Evolutionary conservation across 805 yeast genomes (phyloP), one percentile per base, ranked within the genome.

Genomic region (Candida ovalis): DNA sequence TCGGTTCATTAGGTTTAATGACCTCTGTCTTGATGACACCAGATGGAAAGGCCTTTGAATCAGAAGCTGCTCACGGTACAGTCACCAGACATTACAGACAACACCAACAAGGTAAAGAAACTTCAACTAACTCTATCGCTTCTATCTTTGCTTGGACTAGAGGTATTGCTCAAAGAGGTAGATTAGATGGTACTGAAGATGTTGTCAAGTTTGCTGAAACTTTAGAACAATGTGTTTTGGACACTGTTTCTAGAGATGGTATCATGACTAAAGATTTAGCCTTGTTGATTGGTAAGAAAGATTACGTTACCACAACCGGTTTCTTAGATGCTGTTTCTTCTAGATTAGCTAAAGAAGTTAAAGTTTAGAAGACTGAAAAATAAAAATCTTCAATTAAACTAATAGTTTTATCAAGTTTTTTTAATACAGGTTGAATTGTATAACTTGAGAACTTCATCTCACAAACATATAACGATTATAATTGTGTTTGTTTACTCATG

Each of bases 1-100:
- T 86, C 56, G 94, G 94, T 22, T 86, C 92, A 2, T 72, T 86
- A 54, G 94, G 94, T 46, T 75, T 86, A 55, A 86, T 86, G 94
- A 86, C 94, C 9, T 86, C 94, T 10, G 88, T 82, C 37, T 76
- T 86, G 55, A 82, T 86, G 72, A 83, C 92, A 17, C 91, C 92
- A 45, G 92, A 86, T 69, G 94, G 94, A 38, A 84, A 84, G 65
- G 81, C 90, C n/a, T 86, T 83, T 58, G 94, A 86, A 72, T 76
- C 86, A 51, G 94, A 86, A 67, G 92, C 92, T 50, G 94, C 94
- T 30, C 94, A 86, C 62, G 94, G 94, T 59, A 86, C 94, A 17
- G 94, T 86, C 53, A 86, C 94, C 28, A 82, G 94, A 78, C 94
- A 86, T 64, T 86, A 73, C 72, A 83, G 92, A 78, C 86, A 81